Percentiles rank a stretch among this genome's conserved stretches.
These are phyloP conservation scores for Saturnispora halmiae DNA, from an alignment of 805 yeast genomes.

Conservation along the genomic window DNA sequence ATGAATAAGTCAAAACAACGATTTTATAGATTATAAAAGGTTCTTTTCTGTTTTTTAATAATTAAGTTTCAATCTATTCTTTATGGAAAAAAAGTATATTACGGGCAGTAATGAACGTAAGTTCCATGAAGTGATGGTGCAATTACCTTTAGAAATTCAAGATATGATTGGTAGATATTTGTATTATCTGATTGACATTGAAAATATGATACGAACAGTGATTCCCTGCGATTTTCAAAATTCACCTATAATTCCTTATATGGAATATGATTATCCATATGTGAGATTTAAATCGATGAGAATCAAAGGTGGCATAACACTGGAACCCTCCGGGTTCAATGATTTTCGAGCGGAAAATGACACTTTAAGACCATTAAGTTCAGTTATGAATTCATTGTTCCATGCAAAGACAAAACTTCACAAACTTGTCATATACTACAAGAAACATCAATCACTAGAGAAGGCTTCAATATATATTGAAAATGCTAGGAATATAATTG, in stretches of 20 bases:
- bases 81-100: too few relatives aligned
- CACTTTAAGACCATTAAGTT: not conserved
- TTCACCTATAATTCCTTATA: constrained; percentile 5
- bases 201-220: constrained; percentile 3
- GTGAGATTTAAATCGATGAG: constrained; percentile 2
- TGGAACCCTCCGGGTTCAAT: not conserved
- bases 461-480: not conserved
- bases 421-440: not conserved
- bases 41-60: too few relatives aligned
- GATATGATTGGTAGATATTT: not conserved
- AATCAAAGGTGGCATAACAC: constrained; percentile 4
- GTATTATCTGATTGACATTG: constrained; percentile 2
- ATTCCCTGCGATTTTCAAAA: constrained; percentile 1
- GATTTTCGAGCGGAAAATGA: constrained; percentile 1
- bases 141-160: not conserved
- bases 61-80: too few relatives aligned
- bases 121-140: not conserved
- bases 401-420: not conserved
- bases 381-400: not conserved
- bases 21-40: not conserved
- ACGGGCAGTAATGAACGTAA: too few relatives aligned
- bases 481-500: not conserved
- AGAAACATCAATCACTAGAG: not conserved
- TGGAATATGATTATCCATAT: constrained; percentile 7
- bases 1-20: constrained; percentile 3